Evolutionary conservation across 2,329 filamentous ascomycete genomes (phyloP).

Genomic region (Sporothrix brasiliensis): DNA sequence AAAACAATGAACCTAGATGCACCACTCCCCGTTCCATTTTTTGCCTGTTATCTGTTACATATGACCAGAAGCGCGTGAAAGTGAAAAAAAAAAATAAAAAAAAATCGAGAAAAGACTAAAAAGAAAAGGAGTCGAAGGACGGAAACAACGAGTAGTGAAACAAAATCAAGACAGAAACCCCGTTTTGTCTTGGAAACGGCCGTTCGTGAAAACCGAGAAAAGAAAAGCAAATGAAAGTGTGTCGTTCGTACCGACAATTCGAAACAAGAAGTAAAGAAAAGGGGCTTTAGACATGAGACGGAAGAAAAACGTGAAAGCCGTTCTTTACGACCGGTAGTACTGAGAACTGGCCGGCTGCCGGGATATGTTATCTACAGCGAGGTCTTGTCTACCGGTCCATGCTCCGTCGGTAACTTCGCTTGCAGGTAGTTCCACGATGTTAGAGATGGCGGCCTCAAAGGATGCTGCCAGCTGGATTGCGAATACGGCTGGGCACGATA

Average conservation of each 20-base stretch:
- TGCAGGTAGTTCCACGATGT: constrained; percentile 14
- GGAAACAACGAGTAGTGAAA: not conserved
- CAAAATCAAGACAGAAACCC: not conserved
- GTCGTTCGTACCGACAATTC: not conserved
- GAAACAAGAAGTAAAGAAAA: not conserved
- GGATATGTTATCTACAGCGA: not conserved
- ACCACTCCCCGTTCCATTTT: not conserved
- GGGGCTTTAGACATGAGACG: not conserved
- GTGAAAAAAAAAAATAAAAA: not conserved
- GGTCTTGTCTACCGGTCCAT: constrained; percentile 25
- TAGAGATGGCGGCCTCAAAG: not conserved
- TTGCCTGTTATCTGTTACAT: not conserved
- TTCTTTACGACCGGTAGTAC: constrained; percentile 12
- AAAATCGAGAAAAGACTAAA: not conserved
- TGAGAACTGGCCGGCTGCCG: constrained; percentile 28
- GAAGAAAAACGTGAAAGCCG: not conserved
- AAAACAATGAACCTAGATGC: not conserved
- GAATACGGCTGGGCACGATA: constrained; percentile 6
- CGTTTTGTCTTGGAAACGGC: not conserved
- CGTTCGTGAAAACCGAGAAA: not conserved
- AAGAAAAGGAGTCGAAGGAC: not conserved
- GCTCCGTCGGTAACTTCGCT: not conserved
- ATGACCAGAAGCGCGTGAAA: not conserved
- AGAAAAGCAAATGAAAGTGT: constrained; percentile 3
- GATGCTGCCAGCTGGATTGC: not conserved